Evolutionary conservation across 306 rosid species (phyloP).

Genomic region (Acacia confusa): DNA sequence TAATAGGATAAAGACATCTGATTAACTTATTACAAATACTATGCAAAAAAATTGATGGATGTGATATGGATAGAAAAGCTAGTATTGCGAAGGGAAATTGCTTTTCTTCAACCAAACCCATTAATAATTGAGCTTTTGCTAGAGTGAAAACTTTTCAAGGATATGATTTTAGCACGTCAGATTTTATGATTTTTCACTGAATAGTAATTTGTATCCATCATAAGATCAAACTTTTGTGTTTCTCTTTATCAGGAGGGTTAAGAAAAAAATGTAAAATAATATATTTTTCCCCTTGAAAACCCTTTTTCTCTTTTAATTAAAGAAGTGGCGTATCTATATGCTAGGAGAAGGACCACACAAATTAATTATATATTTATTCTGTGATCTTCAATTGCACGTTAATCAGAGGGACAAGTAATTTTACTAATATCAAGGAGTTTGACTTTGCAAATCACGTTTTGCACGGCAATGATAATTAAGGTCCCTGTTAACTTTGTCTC

Average conservation of each 20-base stretch:
- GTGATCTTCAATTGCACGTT: background rate
- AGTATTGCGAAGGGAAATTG: background rate
- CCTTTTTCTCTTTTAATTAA: background rate
- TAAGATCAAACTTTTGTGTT: background rate
- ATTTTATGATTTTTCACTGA: background rate
- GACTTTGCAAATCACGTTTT: slow-evolving; percentile 33
- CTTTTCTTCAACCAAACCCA: slow-evolving; percentile 8
- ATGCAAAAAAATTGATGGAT: background rate
- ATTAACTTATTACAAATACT: background rate
- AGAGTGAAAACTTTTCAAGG: slow-evolving; percentile 14
- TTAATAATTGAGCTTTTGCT: background rate
- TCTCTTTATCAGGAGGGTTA: background rate
- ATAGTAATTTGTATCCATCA: background rate
- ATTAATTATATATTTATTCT: background rate
- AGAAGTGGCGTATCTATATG: background rate
- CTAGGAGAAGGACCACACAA: slow-evolving; percentile 7
- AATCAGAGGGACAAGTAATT: background rate
- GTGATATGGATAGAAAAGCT: background rate
- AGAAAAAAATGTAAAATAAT: background rate
- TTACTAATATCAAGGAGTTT: slow-evolving; percentile 34
- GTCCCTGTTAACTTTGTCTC: slow-evolving; percentile 24
- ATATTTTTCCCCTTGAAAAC: background rate
- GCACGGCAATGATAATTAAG: slow-evolving; percentile 34
- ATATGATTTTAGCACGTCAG: background rate
- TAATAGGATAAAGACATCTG: background rate